A percentile compares a stretch with the other conserved stretches of the same genome.
These are phyloP conservation scores for Mitragyna speciosa DNA, from an alignment of 257 asterid genomes.

Conservation along the genomic window DNA sequence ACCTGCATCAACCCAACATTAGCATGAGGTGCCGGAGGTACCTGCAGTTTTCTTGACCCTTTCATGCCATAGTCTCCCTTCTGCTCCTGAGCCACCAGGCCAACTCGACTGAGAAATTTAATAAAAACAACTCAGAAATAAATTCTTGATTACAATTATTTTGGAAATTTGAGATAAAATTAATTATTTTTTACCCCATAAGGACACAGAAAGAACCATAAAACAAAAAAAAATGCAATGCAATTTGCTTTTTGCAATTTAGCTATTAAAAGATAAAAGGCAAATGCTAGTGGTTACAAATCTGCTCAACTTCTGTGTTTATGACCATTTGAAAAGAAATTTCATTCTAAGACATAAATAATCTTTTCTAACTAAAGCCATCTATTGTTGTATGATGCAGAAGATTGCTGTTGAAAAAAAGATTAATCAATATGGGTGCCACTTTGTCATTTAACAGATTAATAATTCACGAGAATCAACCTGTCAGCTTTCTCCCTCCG, in stretches of 20 bases:
- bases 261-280: neutral
- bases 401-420: neutral
- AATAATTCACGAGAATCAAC: conserved; percentile 22
- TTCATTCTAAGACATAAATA: neutral
- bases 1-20: neutral
- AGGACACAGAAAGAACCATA: neutral
- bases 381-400: neutral
- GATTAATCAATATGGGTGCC: neutral
- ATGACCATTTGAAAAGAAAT: neutral
- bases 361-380: neutral
- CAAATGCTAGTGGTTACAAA: too few relatives aligned
- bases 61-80: conserved; percentile 32
- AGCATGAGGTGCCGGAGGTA: neutral
- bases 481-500: conserved; percentile 46
- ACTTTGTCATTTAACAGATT: conserved; percentile 5
- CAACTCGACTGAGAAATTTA: conserved; percentile 47
- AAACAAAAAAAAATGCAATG: neutral
- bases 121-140: conserved; percentile 6
- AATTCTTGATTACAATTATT: neutral
- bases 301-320: neutral
- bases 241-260: neutral
- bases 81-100: conserved; percentile 41
- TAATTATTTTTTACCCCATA: too few relatives aligned
- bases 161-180: too few relatives aligned
- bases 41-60: conserved; percentile 41